Conservation (phyloP, 1,284 basidiomycete genomes). For the Ganoderma leucocontextum region DNA sequence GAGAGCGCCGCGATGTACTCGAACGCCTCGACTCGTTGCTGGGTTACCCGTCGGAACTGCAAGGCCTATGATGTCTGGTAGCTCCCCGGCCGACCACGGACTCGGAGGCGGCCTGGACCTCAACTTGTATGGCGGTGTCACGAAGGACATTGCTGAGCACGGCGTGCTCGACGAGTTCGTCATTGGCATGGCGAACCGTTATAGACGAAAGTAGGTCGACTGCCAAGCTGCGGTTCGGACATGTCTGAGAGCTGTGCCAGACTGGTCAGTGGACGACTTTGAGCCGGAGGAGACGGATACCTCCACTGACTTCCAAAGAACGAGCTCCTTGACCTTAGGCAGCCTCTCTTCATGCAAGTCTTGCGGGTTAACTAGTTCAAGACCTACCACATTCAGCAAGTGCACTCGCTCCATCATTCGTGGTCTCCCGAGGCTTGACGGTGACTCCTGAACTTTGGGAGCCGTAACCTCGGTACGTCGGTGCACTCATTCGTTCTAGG, state of each 20-base stretch:
- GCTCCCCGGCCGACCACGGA: slow-evolving; percentile 82
- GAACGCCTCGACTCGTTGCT: slow-evolving; percentile 67
- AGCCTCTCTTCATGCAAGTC: slow-evolving; percentile 88
- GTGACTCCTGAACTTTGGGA: too few species aligned
- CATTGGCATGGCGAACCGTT: slow-evolving; percentile 82
- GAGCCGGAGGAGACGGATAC: slow-evolving; percentile 88
- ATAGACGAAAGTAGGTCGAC: slow-evolving; percentile 77
- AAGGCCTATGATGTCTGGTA: slow-evolving; percentile 86
- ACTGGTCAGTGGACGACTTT: slow-evolving; percentile 91
- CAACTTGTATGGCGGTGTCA: slow-evolving; percentile 77
- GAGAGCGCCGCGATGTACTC: slow-evolving; percentile 76
- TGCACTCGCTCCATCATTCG: slow-evolving; percentile 97
- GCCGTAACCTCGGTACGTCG: too few species aligned
- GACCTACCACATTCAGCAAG: slow-evolving; percentile 95
- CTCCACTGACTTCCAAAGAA: slow-evolving; percentile 85
- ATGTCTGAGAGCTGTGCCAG: slow-evolving; percentile 47
- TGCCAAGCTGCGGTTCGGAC: not conserved
- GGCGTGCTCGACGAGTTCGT: slow-evolving; percentile 90
- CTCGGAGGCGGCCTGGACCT: slow-evolving; percentile 88
- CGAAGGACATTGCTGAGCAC: slow-evolving; percentile 86
- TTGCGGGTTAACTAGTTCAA: slow-evolving; percentile 90
- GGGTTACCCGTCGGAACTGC: slow-evolving; percentile 75
- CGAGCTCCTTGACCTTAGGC: slow-evolving; percentile 91
- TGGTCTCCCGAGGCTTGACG: too few species aligned
- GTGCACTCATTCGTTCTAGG: too few species aligned